These are phyloP conservation scores for Immersiella caudata DNA, from an alignment of 495 filamentous ascomycete species.

Conservation along the genomic window DNA sequence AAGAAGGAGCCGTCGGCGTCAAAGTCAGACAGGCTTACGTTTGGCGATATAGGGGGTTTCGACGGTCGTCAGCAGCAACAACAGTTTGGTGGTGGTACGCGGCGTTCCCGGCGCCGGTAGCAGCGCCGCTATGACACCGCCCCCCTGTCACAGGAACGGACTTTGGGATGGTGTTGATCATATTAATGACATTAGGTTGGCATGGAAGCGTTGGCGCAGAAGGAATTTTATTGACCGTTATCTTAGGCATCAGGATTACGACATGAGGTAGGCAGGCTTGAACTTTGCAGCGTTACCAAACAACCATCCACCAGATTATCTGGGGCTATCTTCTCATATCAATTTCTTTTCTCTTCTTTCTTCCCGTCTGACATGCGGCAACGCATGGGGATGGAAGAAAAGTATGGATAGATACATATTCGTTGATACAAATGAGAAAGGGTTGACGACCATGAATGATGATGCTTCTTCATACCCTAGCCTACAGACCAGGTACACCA, in stretches of 20 bases:
- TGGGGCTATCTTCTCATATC: too few species aligned
- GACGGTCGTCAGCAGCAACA: slow-evolving; percentile 10
- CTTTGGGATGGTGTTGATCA: too few species aligned
- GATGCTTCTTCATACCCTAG: not conserved
- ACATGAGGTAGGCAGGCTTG: not conserved
- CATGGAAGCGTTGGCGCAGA: not conserved
- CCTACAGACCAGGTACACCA: not conserved
- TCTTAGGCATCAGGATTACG: not conserved
- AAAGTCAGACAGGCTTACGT: slow-evolving; percentile 32
- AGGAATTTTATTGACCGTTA: not conserved
- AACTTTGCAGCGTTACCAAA: too few species aligned
- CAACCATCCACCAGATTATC: too few species aligned
- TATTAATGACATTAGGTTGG: not conserved
- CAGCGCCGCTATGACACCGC: too few species aligned
- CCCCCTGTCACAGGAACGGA: too few species aligned
- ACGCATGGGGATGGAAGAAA: not conserved
- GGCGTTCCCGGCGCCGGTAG: not conserved
- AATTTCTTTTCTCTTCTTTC: not conserved
- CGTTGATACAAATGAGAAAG: not conserved
- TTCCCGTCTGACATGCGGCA: not conserved
- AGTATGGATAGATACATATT: not conserved
- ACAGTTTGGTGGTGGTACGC: not conserved
- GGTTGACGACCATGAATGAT: not conserved
- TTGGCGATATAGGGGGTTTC: slow-evolving; percentile 32
- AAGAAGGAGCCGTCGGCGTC: not conserved